Evolutionary conservation across 306 rosid species (phyloP).

Genomic region (Cucumis melo): DNA sequence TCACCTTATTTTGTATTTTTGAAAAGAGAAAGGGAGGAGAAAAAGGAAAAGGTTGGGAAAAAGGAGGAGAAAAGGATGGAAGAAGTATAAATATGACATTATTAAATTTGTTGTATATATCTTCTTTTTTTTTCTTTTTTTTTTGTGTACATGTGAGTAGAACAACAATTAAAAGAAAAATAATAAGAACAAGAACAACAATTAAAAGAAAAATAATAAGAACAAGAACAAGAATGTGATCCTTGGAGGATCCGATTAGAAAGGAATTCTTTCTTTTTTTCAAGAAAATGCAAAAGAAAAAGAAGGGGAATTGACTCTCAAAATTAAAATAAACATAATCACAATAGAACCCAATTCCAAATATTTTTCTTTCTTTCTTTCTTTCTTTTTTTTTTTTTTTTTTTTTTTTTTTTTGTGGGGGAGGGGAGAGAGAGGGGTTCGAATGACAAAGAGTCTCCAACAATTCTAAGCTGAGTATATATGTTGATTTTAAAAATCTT

Average conservation of each 20-base stretch:
- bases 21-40: neutral
- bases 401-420: no score
- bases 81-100: neutral
- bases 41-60: no score
- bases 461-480: slow-evolving; percentile 3
- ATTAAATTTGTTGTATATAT: neutral
- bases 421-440: no score
- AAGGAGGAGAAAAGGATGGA: neutral
- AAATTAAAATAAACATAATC: neutral
- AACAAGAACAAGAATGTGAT: slow-evolving; percentile 31
- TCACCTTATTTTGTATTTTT: neutral
- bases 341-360: slow-evolving; percentile 27
- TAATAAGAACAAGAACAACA: no score
- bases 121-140: no score
- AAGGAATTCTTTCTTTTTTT: neutral
- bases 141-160: neutral
- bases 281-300: neutral
- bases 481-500: slow-evolving; percentile 11
- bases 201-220: neutral
- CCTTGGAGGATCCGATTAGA: slow-evolving; percentile 20
- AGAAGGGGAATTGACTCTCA: neutral
- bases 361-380: no score
- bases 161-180: no score
- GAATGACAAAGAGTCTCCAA: slow-evolving; percentile 14
- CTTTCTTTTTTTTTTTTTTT: neutral